These are phyloP conservation scores for Gaertneriomyces sp. DNA, from an alignment of 192 early-diverging fungal genomes.

Conservation along the genomic window DNA sequence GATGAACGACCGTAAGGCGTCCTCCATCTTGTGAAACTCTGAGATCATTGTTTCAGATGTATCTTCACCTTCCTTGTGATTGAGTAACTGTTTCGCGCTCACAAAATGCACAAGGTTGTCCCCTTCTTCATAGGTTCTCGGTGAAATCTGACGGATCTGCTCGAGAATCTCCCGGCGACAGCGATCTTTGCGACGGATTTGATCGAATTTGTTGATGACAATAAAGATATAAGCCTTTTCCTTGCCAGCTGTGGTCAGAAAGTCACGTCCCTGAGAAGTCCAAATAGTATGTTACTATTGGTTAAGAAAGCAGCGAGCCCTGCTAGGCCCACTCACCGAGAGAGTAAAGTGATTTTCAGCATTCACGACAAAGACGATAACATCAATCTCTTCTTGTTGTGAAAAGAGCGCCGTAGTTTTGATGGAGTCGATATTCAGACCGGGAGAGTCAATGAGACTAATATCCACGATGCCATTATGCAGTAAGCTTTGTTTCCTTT, in stretches of 20 bases:
- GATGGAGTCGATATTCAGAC: conserved; percentile 95
- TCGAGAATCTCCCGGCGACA: conserved; percentile 92
- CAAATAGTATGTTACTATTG: background rate
- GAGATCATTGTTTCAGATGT: conserved; percentile 28
- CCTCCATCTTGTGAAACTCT: conserved; percentile 80
- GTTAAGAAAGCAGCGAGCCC: background rate
- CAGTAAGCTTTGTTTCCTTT: conserved; percentile 53
- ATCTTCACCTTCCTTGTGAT: conserved; percentile 20
- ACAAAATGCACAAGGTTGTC: conserved; percentile 97
- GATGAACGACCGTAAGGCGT: conserved; percentile 83
- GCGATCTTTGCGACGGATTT: conserved; percentile 89
- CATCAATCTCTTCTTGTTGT: conserved; percentile 98
- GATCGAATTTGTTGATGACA: conserved; percentile 96
- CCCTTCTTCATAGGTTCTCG: conserved; percentile 82
- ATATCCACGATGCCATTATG: conserved; percentile 97
- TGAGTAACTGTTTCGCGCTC: conserved; percentile 54
- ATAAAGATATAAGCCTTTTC: conserved; percentile 99
- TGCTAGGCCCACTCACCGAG: conserved; percentile 58
- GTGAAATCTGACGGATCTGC: conserved; percentile 94
- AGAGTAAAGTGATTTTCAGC: conserved; percentile 99
- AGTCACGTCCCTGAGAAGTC: conserved; percentile 78
- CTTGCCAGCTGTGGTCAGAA: conserved; percentile 92
- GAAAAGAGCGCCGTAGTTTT: conserved; percentile 97
- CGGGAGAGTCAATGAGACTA: conserved; percentile 96
- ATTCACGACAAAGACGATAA: conserved; percentile 97